These are phyloP conservation scores for Neofusicoccum sp. DNA, from an alignment of 2,329 filamentous ascomycete genomes.

Conservation along the genomic window DNA sequence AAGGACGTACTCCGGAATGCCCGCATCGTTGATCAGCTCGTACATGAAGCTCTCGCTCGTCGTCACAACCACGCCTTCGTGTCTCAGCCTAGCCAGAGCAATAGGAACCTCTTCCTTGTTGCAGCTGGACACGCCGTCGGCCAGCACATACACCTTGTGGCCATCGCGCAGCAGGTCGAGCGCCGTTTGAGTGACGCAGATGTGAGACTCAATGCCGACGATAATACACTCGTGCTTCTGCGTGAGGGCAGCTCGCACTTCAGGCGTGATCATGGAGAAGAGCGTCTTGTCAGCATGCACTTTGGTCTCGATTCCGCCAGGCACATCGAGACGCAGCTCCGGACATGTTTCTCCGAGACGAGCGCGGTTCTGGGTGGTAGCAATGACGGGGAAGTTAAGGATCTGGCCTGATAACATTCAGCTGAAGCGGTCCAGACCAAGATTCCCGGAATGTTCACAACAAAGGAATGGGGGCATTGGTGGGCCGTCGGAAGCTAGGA, in stretches of 20 bases:
- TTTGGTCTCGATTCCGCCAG: constrained; percentile 52
- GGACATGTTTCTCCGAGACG: constrained; percentile 78
- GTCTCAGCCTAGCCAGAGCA: constrained; percentile 72
- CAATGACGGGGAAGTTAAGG: constrained; percentile 74
- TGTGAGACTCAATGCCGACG: constrained; percentile 89
- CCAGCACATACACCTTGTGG: constrained; percentile 80
- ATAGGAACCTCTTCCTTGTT: constrained; percentile 78
- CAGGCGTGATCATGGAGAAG: constrained; percentile 81
- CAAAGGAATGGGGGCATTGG: background rate
- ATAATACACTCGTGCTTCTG: constrained; percentile 64
- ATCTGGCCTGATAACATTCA: constrained; percentile 42
- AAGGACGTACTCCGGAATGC: constrained; percentile 53
- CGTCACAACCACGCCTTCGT: constrained; percentile 75
- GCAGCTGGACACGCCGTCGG: constrained; percentile 85
- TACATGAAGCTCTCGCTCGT: constrained; percentile 89
- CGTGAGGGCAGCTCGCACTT: constrained; percentile 53
- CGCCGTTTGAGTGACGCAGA: constrained; percentile 90
- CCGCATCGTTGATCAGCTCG: constrained; percentile 83
- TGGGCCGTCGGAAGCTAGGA: background rate
- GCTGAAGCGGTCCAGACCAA: background rate
- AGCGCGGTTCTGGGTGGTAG: constrained; percentile 79
- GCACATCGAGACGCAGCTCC: constrained; percentile 59
- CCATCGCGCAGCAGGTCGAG: constrained; percentile 74
- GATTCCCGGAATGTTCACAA: background rate
- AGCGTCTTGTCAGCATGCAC: constrained; percentile 77